phyloP scores from a whole-genome alignment of 2,329 filamentous ascomycete species.

The Fusarium foetens region DNA sequence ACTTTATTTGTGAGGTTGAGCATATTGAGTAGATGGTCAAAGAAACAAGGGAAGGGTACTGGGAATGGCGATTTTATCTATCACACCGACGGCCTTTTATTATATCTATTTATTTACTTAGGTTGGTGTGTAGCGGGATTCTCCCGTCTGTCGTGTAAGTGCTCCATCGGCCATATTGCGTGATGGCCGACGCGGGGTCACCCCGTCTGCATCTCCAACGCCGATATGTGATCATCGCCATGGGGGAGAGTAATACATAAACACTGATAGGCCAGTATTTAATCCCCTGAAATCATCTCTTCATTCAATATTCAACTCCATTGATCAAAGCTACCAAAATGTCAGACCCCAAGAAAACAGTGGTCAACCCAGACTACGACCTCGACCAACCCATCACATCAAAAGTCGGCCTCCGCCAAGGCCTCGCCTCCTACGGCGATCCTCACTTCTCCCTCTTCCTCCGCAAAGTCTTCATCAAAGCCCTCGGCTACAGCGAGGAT shows the following conservation, averaged over 20 bases:
- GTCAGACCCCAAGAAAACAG: slow-evolving; percentile 10
- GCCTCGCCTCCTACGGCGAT: slow-evolving; percentile 76
- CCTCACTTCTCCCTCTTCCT: slow-evolving; percentile 80
- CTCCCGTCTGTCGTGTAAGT: background rate
- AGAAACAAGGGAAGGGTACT: background rate
- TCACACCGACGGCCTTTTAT: background rate
- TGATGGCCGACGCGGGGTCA: slow-evolving; percentile 34
- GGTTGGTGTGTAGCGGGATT: background rate
- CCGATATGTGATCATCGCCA: slow-evolving; percentile 22
- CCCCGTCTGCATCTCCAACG: slow-evolving; percentile 23
- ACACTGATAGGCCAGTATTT: slow-evolving; percentile 31
- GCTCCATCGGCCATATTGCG: slow-evolving; percentile 33
- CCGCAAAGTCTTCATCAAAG: slow-evolving; percentile 81
- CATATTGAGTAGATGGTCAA: slow-evolving; percentile 33
- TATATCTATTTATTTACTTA: background rate
- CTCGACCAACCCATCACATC: slow-evolving; percentile 63
- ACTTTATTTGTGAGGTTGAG: slow-evolving; percentile 56
- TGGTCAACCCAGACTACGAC: slow-evolving; percentile 67
- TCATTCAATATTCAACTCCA: background rate
- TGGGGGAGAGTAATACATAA: slow-evolving; percentile 36
- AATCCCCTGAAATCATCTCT: background rate
- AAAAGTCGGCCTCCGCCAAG: slow-evolving; percentile 67
- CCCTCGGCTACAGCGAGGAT: slow-evolving; percentile 77
- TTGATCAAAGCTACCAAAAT: slow-evolving; percentile 10
- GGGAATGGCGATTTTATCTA: accelerated